These are phyloP conservation scores for Fagopyrum esculentum DNA, from an alignment of 148 eudicot genomes.

Conservation along the genomic window DNA sequence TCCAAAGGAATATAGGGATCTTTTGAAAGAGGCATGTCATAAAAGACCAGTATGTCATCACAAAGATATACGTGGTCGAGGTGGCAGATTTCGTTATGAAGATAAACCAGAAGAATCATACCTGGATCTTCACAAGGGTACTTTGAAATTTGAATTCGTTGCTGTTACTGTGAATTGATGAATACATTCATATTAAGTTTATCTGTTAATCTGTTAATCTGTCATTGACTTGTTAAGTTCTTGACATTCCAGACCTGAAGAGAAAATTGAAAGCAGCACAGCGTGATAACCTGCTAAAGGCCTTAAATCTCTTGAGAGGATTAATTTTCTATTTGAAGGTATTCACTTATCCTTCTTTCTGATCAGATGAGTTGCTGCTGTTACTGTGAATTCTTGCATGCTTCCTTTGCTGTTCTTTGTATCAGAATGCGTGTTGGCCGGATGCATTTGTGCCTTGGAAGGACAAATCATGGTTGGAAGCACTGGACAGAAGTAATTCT, in stretches of 20 bases:
- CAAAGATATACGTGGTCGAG: not conserved
- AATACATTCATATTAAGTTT: not conserved
- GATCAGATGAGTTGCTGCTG: too few species aligned
- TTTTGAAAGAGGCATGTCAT: not conserved
- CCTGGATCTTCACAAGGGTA: not conserved
- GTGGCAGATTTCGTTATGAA: not conserved
- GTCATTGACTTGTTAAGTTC: not conserved
- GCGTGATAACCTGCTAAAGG: not conserved
- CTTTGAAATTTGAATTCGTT: not conserved
- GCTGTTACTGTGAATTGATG: not conserved
- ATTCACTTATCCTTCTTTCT: not conserved
- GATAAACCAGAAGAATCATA: not conserved
- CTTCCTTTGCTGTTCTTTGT: slow-evolving; percentile 2
- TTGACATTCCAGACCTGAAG: not conserved
- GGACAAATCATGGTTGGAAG: slow-evolving; percentile 5
- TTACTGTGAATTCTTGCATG: not conserved
- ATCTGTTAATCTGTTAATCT: not conserved
- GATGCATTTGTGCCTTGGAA: slow-evolving; percentile 2
- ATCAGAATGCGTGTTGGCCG: not conserved
- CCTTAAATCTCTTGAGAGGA: not conserved
- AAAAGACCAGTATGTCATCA: not conserved
- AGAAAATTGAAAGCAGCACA: not conserved
- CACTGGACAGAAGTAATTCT: not conserved
- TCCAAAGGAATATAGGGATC: not conserved
- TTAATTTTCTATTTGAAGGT: not conserved